Evolutionary conservation across 139 green algal species (phyloP).

Genomic region (Chlamydomonas asymmetrica): DNA sequence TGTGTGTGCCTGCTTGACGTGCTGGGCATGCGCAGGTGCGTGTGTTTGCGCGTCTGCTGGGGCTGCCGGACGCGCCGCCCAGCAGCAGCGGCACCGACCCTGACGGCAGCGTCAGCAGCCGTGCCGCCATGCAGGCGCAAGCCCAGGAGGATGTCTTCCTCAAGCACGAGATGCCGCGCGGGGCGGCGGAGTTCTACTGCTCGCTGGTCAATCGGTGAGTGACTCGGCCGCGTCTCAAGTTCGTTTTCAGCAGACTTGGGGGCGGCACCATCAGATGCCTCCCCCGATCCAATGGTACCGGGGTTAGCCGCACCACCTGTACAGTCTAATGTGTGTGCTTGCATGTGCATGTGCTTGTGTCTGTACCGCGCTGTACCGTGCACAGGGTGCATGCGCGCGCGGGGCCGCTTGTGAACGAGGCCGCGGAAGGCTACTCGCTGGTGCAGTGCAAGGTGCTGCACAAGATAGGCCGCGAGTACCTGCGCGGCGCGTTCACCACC

Average conservation of each 20-base stretch:
- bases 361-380: no score
- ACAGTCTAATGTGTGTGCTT: no score
- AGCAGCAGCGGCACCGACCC: no score
- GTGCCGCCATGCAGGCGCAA: not conserved
- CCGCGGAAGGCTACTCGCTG: conserved; percentile 33
- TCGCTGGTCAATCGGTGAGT: conserved; percentile 42
- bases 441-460: conserved; percentile 38
- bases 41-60: conserved; percentile 36
- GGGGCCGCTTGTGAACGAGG: conserved; percentile 40
- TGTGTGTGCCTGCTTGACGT: no score
- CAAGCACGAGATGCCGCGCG: conserved; percentile 6
- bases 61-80: conserved; percentile 22
- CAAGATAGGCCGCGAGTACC: conserved; percentile 28
- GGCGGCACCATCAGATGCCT: no score
- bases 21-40: conserved; percentile 17
- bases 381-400: conserved; percentile 39
- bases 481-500: conserved; percentile 31
- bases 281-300: no score
- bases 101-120: not conserved
- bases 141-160: conserved; percentile 7
- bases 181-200: conserved; percentile 37
- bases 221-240: no score
- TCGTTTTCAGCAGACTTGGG: no score
- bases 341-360: no score
- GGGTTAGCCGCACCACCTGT: no score